Percentiles rank a stretch among this genome's conserved stretches.
phyloP scores from a whole-genome alignment of 1,139 yeast species.

The Lodderomyces parapsilosis region DNA sequence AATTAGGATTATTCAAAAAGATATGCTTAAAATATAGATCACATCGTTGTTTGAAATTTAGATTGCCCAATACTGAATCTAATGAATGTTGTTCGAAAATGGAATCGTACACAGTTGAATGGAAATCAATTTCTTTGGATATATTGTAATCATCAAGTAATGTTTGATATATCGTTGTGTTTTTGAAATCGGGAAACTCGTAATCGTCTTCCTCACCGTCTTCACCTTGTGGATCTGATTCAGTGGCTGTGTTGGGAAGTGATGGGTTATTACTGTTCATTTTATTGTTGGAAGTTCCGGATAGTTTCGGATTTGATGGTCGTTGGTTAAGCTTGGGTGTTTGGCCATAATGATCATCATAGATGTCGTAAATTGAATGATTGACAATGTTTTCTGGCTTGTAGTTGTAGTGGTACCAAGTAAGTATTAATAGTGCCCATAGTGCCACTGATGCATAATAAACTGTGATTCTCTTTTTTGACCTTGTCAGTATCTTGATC shows the following conservation, averaged over 20 bases:
- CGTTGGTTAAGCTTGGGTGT: not conserved
- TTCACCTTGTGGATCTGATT: not conserved
- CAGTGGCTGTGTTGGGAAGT: not conserved
- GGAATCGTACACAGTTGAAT: constrained; percentile 22
- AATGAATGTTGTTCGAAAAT: constrained; percentile 25
- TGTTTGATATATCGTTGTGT: not conserved
- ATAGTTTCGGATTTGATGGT: constrained; percentile 1
- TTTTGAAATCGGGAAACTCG: constrained; percentile 1
- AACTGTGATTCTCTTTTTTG: constrained; percentile 1
- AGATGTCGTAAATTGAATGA: constrained; percentile 7
- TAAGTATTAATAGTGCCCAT: constrained; percentile 2
- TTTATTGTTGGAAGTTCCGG: not conserved
- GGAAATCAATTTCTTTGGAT: constrained; percentile 11
- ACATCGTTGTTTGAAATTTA: constrained; percentile 26
- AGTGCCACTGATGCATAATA: constrained; percentile 4
- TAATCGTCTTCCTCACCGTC: not conserved
- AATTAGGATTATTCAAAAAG: constrained; percentile 22
- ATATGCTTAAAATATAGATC: constrained; percentile 31
- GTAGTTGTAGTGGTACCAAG: constrained; percentile 5
- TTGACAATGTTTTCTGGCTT: not conserved
- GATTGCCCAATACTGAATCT: constrained; percentile 18
- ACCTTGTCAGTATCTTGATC: constrained; percentile 1
- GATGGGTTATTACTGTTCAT: constrained; percentile 3
- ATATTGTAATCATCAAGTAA: constrained; percentile 7
- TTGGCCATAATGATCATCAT: constrained; percentile 4